Evolutionary conservation across 108 stramenopile genomes (phyloP), one percentile per base, ranked within the genome.

Genomic region (Skeletonema marinoi): DNA sequence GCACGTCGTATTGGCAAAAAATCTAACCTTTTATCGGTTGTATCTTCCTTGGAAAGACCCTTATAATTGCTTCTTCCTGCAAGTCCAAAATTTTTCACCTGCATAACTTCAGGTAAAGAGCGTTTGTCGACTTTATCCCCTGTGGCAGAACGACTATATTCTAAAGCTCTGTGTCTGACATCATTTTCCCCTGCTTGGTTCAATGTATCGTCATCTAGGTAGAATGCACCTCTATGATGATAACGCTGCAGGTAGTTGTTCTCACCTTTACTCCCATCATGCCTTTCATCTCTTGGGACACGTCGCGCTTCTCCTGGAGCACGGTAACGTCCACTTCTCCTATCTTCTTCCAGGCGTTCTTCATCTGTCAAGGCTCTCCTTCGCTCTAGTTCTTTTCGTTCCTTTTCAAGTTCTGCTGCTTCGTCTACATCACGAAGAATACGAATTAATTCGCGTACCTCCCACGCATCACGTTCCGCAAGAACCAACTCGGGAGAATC

Each of bases 171-270:
- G 71, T 87, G 75, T 1, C 98, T 89, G 12, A 98, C 96, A 82
- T 98, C 98, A 65, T 91, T 83, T 42, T 82, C 46, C 36, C 84
- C 81, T 36, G 85, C 86, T 67, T 85, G 48, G n/a, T 89, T 73
- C 64, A 95, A 69, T 44, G 95, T 94, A 44, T 94, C 93, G 14
- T 98, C 95, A 70, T 98, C 97, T 96, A 99, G 97, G 80, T 97
- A 99, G 74, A 97, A 99, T n/a, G 96, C 98, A 7, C 98, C 98
- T 59, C 96, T 88, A 77, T 99, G 98, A 83, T 95, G 93, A 71
- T 94, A 99, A 51, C 96, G 90, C 71, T 99, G 97, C 77, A 97
- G 73, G 74, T 90, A 91, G 9, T 76, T 72, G 54, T 2, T 56
- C 50, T 74, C 82, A 50, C 64, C 61, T 17, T 67, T 78, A 61